Percentiles rank a stretch among this genome's conserved stretches.
These are phyloP conservation scores for Senecio squalidus DNA, from an alignment of 140 eudicot species.

Conservation along the genomic window DNA sequence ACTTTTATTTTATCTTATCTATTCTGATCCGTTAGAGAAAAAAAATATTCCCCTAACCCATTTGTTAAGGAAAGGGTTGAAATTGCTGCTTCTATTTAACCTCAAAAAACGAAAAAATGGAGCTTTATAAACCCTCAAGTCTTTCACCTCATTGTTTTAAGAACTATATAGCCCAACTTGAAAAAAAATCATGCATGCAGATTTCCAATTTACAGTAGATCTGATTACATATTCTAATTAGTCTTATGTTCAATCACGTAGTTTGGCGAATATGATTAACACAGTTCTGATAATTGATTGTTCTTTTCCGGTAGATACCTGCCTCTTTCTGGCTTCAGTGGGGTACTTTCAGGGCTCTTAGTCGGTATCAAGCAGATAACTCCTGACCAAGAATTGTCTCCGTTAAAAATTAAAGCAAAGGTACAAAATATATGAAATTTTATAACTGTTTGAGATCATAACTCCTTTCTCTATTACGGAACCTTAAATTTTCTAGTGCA, in stretches of 20 bases:
- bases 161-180: neutral
- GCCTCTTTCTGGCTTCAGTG: slow-evolving; percentile 97
- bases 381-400: slow-evolving; percentile 86
- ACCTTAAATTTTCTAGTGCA: slow-evolving; percentile 3
- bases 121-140: neutral
- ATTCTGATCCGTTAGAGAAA: neutral
- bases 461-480: neutral
- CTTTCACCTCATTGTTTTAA: neutral
- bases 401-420: slow-evolving; percentile 69
- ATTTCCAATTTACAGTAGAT: neutral
- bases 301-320: slow-evolving; percentile 50
- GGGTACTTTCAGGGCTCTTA: slow-evolving; percentile 79
- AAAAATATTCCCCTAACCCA: neutral
- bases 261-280: neutral
- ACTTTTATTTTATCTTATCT: neutral
- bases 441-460: neutral
- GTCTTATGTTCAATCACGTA: neutral
- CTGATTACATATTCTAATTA: neutral
- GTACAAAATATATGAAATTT: slow-evolving; percentile 31
- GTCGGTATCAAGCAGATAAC: slow-evolving; percentile 89
- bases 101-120: no score
- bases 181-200: no score
- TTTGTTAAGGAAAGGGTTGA: neutral
- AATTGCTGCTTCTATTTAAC: neutral
- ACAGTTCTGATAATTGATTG: slow-evolving; percentile 13